These are phyloP conservation scores for Kwoniella dendrophila DNA, from an alignment of 768 basidiomycete genomes.

Conservation along the genomic window DNA sequence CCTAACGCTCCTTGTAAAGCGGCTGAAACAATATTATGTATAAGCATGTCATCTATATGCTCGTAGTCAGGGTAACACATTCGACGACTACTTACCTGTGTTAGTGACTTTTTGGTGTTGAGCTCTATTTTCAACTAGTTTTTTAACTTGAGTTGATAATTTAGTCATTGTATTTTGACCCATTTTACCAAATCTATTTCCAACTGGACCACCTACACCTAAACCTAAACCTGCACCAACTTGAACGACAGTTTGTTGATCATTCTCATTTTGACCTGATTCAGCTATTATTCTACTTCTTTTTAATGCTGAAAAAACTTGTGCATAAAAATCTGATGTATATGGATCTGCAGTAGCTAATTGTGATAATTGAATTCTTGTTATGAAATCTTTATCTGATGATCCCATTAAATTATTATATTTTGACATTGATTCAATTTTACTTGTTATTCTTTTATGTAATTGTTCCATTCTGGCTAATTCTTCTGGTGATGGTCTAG, in stretches of 20 bases:
- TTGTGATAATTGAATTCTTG: slow-evolving; percentile 96
- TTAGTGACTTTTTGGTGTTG: slow-evolving; percentile 38
- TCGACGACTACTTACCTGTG: slow-evolving; percentile 24
- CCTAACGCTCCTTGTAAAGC: slow-evolving; percentile 87
- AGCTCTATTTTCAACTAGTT: slow-evolving; percentile 83
- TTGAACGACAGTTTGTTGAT: slow-evolving; percentile 72
- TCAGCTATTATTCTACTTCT: slow-evolving; percentile 68
- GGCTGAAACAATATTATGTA: slow-evolving; percentile 25
- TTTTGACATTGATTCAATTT: slow-evolving; percentile 52
- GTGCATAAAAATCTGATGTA: slow-evolving; percentile 97
- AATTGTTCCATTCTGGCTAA: slow-evolving; percentile 33
- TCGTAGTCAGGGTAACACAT: not conserved
- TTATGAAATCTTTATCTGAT: slow-evolving; percentile 96
- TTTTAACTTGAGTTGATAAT: slow-evolving; percentile 74
- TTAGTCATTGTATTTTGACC: slow-evolving; percentile 55
- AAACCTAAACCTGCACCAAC: slow-evolving; percentile 78
- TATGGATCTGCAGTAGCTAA: slow-evolving; percentile 97
- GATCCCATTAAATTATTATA: slow-evolving; percentile 57
- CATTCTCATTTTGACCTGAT: slow-evolving; percentile 60
- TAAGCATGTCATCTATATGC: not conserved
- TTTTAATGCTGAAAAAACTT: slow-evolving; percentile 84
- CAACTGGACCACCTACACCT: slow-evolving; percentile 65
- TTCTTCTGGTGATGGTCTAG: slow-evolving; percentile 37
- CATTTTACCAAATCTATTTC: slow-evolving; percentile 45
- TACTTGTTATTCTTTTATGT: slow-evolving; percentile 42